Evolutionary conservation across 257 asterid genomes (phyloP).

Genomic region (Solanum corneliomulleri): DNA sequence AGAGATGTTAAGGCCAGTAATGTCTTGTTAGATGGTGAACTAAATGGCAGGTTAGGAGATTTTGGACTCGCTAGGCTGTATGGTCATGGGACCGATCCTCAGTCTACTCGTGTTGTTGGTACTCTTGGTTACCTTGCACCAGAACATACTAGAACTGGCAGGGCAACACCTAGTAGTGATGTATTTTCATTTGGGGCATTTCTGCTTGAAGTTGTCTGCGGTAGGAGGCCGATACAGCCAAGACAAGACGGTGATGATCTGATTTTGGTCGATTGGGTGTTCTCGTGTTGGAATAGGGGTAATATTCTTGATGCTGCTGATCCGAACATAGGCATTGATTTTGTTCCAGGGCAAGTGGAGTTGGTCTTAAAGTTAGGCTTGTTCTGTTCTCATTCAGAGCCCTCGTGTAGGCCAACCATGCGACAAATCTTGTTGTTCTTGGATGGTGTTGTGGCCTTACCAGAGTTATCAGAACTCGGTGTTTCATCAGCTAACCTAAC

Average conservation of each 20-base stretch:
- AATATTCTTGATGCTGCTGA: neutral
- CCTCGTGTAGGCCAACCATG: neutral
- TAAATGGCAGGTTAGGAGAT: neutral
- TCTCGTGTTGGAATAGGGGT: neutral
- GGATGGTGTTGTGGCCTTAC: slow-evolving; percentile 18
- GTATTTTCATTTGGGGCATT: neutral
- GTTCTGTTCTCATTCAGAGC: neutral
- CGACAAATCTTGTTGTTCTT: slow-evolving; percentile 12
- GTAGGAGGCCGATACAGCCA: neutral
- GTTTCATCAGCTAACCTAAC: neutral
- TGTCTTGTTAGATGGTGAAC: slow-evolving; percentile 7
- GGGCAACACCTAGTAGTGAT: neutral
- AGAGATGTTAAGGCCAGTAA: slow-evolving; percentile 20
- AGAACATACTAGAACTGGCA: neutral
- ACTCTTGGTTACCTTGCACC: slow-evolving; percentile 1
- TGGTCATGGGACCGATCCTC: neutral
- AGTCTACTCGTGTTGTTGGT: neutral
- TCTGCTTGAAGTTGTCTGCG: neutral
- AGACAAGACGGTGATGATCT: neutral
- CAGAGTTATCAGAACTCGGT: neutral
- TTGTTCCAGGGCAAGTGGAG: neutral
- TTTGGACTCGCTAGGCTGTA: neutral
- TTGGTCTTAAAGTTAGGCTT: neutral
- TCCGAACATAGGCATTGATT: neutral
- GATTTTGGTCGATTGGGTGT: neutral